Percentiles rank a stretch among this genome's conserved stretches.
Conservation (phyloP, 352 stramenopile species). For the Phytopythium mirpurense region DNA sequence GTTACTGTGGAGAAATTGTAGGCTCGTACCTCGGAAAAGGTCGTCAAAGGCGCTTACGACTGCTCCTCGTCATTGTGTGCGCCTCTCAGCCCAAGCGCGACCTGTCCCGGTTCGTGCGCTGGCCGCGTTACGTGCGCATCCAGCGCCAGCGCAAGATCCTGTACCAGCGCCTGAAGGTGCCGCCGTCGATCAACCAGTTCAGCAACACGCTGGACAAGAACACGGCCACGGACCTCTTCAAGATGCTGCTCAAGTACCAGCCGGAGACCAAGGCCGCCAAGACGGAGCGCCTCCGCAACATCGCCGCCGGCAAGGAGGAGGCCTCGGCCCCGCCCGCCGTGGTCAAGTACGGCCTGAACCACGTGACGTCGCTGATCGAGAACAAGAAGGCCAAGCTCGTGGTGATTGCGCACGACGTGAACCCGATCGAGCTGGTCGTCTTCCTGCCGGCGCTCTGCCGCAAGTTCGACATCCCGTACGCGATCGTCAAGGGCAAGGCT, state of each 20-base stretch:
- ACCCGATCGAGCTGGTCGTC: constrained; percentile 97
- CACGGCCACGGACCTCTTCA: constrained; percentile 97
- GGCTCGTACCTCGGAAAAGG: not conserved
- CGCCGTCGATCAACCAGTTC: constrained; percentile 99
- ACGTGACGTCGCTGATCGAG: constrained; percentile 98
- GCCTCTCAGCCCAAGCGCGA: constrained; percentile 89
- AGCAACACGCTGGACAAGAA: constrained; percentile 98
- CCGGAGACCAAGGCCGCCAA: constrained; percentile 98
- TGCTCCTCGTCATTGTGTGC: constrained; percentile 3
- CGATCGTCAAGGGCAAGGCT: constrained; percentile 99
- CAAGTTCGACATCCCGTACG: constrained; percentile 99
- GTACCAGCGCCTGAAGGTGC: constrained; percentile 98
- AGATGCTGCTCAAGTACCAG: constrained; percentile 99
- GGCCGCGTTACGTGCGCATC: constrained; percentile 98
- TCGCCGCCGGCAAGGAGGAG: constrained; percentile 92
- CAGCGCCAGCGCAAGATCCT: constrained; percentile 99
- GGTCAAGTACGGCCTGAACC: constrained; percentile 99
- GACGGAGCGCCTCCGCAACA: constrained; percentile 95
- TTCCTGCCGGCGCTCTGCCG: constrained; percentile 97
- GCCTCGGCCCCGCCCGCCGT: constrained; percentile 85
- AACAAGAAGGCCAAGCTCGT: constrained; percentile 99
- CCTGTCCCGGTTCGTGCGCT: constrained; percentile 98
- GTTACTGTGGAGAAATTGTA: constrained; percentile 4
- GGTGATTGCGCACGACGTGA: constrained; percentile 98
- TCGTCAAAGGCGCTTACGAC: not conserved